Evolutionary conservation across 169 alveolate species (phyloP), one percentile per base, ranked within the genome.

Genomic region (Plasmodium gallinaceum): DNA sequence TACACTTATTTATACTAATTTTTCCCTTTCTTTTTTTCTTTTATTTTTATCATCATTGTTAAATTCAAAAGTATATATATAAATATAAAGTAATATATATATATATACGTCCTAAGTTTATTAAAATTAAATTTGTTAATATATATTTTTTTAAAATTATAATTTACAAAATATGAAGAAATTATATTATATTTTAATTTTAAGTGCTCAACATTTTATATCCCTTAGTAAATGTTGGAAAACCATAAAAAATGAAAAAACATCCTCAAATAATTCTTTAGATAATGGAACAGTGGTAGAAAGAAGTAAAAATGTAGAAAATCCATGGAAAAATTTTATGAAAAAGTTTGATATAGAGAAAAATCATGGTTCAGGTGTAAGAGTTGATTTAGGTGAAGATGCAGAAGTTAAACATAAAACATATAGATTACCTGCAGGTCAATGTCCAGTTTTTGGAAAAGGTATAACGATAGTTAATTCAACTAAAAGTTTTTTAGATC

Each of bases 381-480:
- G 80, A 60, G 95, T 94, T 16, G 96, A 94, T 58, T 87, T 94
- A 86, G 96, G 95, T 32, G 94, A 89, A 54, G 86, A 72, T 76
- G 95, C 72, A 48, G 66, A 88, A n/a, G 92, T 94, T 16, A 80
- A 52, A 16, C 22, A 24, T 66, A 48, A 68, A 48, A 42, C 58
- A 37, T 92, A 94, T 70, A 72, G 96, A 24, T 80, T 94, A 92
- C 95, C 95, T 18, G 71, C 76, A 14, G 96, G 96, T 5, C 91
- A 88, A 87, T 94, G 96, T 76, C 96, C 96, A 37, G 95, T 94
- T 24, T 80, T 92, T 54, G 96, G 96, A 48, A 94, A 94, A 88
- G 91, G 85, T 69, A 88, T 93, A 22, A 88, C 88, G 48, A 83
- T 76, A 22, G 88, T 88, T 7, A 91, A 76, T 42, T 86, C 88